Evolutionary conservation across 1,284 basidiomycete species (phyloP), one percentile per base, ranked within the genome.

Genomic region (Rhodotorula sp.): DNA sequence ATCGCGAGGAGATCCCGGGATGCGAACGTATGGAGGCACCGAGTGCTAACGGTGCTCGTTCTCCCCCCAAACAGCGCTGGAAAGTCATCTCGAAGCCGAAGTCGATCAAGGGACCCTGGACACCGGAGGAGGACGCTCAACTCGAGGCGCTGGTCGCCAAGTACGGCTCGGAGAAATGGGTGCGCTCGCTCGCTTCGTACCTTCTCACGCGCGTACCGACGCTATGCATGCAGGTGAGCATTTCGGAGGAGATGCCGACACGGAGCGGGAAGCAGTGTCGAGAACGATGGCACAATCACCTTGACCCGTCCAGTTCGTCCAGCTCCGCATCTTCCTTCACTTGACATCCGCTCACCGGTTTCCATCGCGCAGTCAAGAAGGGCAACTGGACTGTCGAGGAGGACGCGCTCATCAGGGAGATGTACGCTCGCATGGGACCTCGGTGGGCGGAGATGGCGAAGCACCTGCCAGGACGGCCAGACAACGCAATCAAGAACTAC

Each of bases 401-500:
- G 54, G 76, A 76, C 26, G 70, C 68, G n/a, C 58, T 73, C 64
- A 77, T 78, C 62, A 61, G 68, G 48, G 63, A 72, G 22, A 40
- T 78, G 72, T 75, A 76, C 59, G 68, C 65, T 2, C 57, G 68
- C 34, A 68, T 77, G 15, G 77, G 77, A 1, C 72, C 75, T 2
- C 63, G 70, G 24, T 78, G 77, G 77, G 77, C 77, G 1, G 77
- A 78, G 62, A 78, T 78, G 68, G 73, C 76, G 15, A 76, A 76
- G 68, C 63, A 71, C 47, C 62, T 78, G 13, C 76, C 76, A 1
- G 77, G 77, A 13, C 54, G 77, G 31, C 77, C 77, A 2, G 77
- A 78, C 70, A 78, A 78, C 52, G 70, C 74, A n/a, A 78, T 78
- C 72, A 78, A 78, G 65, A 78, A 78, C 51, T 72, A 76, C 57